These are phyloP conservation scores for Cicer bijugum DNA, from an alignment of 306 rosid species.

Conservation along the genomic window DNA sequence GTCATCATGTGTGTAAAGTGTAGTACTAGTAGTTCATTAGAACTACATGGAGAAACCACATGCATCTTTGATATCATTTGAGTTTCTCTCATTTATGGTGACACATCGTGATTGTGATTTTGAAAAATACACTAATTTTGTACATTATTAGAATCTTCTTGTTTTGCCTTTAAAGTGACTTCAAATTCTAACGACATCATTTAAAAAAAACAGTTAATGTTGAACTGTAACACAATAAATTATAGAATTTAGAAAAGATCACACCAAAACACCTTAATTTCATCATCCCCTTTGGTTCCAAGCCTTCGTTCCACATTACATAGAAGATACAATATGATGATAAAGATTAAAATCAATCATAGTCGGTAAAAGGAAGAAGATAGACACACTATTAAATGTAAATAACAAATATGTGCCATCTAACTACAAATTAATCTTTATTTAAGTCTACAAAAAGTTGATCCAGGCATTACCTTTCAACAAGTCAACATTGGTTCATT, in stretches of 20 bases:
- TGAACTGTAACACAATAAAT: conserved; percentile 41
- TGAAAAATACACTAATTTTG: too few relatives aligned
- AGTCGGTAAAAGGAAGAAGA: conserved; percentile 13
- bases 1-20: too few relatives aligned
- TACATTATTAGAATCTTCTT: too few relatives aligned
- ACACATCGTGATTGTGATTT: too few relatives aligned
- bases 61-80: neutral
- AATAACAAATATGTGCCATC: neutral
- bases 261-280: conserved; percentile 93
- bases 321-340: conserved; percentile 43
- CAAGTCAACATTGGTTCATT: conserved; percentile 98
- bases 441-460: conserved; percentile 33
- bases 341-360: conserved; percentile 9
- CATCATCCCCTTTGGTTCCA: conserved; percentile 96
- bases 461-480: conserved; percentile 74
- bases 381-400: neutral
- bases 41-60: conserved; percentile 49
- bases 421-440: conserved; percentile 14
- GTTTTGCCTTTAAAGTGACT: too few relatives aligned
- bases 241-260: conserved; percentile 58
- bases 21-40: conserved; percentile 19
- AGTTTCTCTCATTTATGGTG: too few relatives aligned
- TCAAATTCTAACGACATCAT: too few relatives aligned
- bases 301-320: conserved; percentile 96
- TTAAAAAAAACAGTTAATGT: conserved; percentile 29